Percentiles rank a stretch among this genome's conserved stretches.
phyloP scores from a whole-genome alignment of 1,284 basidiomycete genomes.

The Cutaneotrichosporon cutaneum region DNA sequence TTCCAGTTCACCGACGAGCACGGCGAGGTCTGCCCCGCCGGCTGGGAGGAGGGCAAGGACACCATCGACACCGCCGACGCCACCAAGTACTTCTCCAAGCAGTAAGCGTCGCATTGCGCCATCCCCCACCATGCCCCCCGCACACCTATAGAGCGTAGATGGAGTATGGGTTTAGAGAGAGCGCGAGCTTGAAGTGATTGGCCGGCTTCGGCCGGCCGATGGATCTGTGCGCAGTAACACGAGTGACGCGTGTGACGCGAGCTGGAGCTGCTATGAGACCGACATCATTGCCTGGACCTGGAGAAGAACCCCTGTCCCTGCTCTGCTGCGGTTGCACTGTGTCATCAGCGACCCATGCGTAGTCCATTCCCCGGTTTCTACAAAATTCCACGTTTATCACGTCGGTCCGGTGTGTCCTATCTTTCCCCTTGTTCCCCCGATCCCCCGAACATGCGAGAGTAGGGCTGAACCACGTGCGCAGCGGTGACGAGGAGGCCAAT shows the following conservation, averaged over 20 bases:
- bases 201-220: slow-evolving; percentile 1
- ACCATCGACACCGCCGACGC: slow-evolving; percentile 57
- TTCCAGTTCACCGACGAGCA: slow-evolving; percentile 76
- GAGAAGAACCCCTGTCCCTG: background rate
- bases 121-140: background rate
- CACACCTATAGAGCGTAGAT: slow-evolving; percentile 18
- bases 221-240: slow-evolving; percentile 1
- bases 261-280: background rate
- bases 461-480: slow-evolving; percentile 12
- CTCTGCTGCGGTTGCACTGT: background rate
- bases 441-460: background rate
- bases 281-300: background rate
- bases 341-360: background rate
- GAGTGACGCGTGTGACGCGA: background rate
- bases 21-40: slow-evolving; percentile 86
- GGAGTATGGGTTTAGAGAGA: slow-evolving; percentile 6
- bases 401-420: background rate
- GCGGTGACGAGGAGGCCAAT: slow-evolving; percentile 14
- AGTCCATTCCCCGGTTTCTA: background rate
- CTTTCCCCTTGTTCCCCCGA: background rate
- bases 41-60: slow-evolving; percentile 61
- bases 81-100: slow-evolving; percentile 68
- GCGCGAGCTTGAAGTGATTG: background rate
- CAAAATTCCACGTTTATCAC: background rate
- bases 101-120: slow-evolving; percentile 38